Conservation (phyloP, 768 basidiomycete genomes). For the Suillus occidentalis region DNA sequence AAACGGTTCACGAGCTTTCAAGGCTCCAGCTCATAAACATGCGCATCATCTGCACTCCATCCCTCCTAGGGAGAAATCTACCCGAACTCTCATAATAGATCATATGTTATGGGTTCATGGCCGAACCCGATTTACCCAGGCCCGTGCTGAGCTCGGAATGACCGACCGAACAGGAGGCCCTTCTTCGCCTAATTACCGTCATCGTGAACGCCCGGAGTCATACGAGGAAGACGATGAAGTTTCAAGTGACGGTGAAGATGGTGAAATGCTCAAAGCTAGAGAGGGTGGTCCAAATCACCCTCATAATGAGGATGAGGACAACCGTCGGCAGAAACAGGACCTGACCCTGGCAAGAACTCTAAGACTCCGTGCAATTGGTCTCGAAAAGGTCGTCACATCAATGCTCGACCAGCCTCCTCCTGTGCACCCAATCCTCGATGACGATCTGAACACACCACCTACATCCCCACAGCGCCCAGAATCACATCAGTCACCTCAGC, state of each 20-base stretch:
- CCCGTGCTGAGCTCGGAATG: conserved; percentile 84
- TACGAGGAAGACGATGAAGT: conserved; percentile 75
- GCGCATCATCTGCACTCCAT: conserved; percentile 87
- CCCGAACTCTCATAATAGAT: conserved; percentile 83
- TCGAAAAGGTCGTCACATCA: conserved; percentile 78
- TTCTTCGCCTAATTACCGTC: conserved; percentile 55
- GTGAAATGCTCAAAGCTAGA: conserved; percentile 45
- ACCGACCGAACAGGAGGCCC: conserved; percentile 76
- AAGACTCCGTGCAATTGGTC: conserved; percentile 72
- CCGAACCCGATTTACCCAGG: conserved; percentile 79
- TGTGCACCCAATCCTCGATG: conserved; percentile 54
- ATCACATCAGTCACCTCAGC: conserved; percentile 12
- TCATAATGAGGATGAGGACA: conserved; percentile 60
- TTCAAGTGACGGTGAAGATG: conserved; percentile 62
- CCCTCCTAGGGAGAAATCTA: conserved; percentile 86
- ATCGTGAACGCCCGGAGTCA: conserved; percentile 70
- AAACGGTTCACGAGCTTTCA: conserved; percentile 40
- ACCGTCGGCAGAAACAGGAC: conserved; percentile 56
- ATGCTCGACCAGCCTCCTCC: conserved; percentile 83
- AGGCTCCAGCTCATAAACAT: conserved; percentile 81
- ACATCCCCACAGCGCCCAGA: conserved; percentile 46
- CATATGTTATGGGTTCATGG: conserved; percentile 86
- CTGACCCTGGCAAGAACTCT: conserved; percentile 61
- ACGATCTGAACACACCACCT: conserved; percentile 52
- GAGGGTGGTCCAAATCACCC: conserved; percentile 49